Evolutionary conservation across 305 asterid species (phyloP).

Genomic region (Ajuga reptans): DNA sequence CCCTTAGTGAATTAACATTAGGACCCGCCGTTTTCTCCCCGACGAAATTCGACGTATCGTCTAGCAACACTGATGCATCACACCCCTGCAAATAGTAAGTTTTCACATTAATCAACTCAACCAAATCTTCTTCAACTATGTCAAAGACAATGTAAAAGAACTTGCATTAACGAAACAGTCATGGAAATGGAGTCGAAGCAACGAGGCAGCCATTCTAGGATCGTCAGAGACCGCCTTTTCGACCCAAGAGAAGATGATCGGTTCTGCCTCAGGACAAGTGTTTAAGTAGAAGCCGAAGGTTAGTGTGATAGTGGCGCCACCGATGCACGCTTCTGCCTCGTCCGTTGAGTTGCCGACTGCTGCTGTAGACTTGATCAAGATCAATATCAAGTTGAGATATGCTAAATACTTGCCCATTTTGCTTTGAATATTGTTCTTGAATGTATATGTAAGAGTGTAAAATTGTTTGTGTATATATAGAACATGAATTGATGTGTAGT

Average conservation of each 20-base stretch:
- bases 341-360: slow-evolving; percentile 11
- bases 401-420: slow-evolving; percentile 32
- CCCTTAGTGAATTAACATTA: slow-evolving; percentile 62
- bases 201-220: slow-evolving; percentile 82
- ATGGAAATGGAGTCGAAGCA: slow-evolving; percentile 80
- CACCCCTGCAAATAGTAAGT: too few species aligned
- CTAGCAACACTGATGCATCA: slow-evolving; percentile 77
- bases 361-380: slow-evolving; percentile 28
- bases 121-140: too few species aligned
- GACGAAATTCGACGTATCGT: slow-evolving; percentile 38
- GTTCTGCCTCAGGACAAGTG: slow-evolving; percentile 69
- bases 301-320: slow-evolving; percentile 31
- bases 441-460: neutral
- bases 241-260: slow-evolving; percentile 64
- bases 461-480: slow-evolving; percentile 26
- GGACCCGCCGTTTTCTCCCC: slow-evolving; percentile 83
- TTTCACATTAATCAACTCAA: too few species aligned
- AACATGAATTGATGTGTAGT: neutral
- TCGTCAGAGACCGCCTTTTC: slow-evolving; percentile 57
- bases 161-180: slow-evolving; percentile 78
- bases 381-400: slow-evolving; percentile 24
- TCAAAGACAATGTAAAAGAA: neutral
- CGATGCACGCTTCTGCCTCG: slow-evolving; percentile 40
- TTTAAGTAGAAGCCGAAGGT: slow-evolving; percentile 52
- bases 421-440: neutral